phyloP scores from a whole-genome alignment of 2,329 filamentous ascomycete genomes.

The Colletotrichum truncatum region DNA sequence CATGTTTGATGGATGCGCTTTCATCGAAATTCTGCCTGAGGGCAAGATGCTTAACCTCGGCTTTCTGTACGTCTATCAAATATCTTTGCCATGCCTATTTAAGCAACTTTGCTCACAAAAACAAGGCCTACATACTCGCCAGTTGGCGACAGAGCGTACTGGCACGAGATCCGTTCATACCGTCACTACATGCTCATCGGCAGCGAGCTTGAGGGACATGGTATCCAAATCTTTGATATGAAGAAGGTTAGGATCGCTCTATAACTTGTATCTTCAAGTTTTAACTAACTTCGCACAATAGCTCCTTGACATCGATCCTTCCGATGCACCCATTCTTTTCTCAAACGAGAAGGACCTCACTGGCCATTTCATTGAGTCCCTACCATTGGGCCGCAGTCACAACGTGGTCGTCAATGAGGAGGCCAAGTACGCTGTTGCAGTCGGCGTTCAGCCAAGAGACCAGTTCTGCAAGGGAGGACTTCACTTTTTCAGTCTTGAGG shows the following conservation, averaged over 20 bases:
- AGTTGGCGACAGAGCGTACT: constrained; percentile 33
- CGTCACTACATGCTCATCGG: constrained; percentile 45
- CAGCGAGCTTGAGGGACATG: constrained; percentile 54
- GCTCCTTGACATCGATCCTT: constrained; percentile 51
- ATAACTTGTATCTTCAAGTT: fast-evolving
- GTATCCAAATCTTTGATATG: constrained; percentile 71
- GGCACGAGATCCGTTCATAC: constrained; percentile 47
- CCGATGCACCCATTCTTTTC: constrained; percentile 40
- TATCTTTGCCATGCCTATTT: background rate
- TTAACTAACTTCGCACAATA: background rate
- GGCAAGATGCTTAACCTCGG: constrained; percentile 54
- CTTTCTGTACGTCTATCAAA: constrained; percentile 40
- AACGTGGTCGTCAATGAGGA: constrained; percentile 61
- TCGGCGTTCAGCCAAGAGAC: constrained; percentile 44
- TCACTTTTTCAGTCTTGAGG: constrained; percentile 62
- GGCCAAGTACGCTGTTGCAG: constrained; percentile 52
- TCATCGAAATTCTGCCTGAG: constrained; percentile 51
- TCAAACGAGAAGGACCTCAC: constrained; percentile 39
- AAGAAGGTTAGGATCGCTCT: constrained; percentile 44
- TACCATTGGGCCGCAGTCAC: constrained; percentile 52
- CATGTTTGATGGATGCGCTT: constrained; percentile 51
- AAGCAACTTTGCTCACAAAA: background rate
- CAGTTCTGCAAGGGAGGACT: constrained; percentile 55
- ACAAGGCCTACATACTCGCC: constrained; percentile 26
- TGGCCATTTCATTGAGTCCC: constrained; percentile 36